Percentiles rank a stretch among this genome's conserved stretches.
Conservation (phyloP, 139 green algal genomes). For the Coelastrella sp. region DNA sequence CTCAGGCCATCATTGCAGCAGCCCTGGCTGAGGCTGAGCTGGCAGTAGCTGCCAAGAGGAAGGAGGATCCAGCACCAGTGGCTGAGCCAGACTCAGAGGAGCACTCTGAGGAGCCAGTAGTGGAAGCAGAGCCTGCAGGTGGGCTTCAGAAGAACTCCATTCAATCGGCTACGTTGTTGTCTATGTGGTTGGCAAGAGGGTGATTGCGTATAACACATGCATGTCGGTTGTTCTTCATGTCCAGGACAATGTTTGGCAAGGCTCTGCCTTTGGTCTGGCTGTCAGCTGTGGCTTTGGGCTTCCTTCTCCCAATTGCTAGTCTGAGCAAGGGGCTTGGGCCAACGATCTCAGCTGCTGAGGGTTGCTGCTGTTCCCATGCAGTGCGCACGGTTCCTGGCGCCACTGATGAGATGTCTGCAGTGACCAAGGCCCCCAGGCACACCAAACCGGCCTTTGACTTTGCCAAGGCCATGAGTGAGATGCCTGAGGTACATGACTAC, state of each 20-base stretch:
- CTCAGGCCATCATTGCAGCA: conserved; percentile 59
- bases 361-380: neutral
- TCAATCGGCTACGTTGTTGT: neutral
- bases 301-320: too few relatives aligned
- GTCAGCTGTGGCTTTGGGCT: too few relatives aligned
- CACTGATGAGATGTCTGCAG: conserved; percentile 34
- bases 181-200: too few relatives aligned
- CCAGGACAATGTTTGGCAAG: too few relatives aligned
- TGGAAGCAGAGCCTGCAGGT: conserved; percentile 5
- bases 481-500: conserved; percentile 54
- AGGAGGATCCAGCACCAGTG: conserved; percentile 29
- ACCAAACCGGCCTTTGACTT: neutral
- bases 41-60: conserved; percentile 27
- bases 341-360: too few relatives aligned
- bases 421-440: neutral
- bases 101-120: conserved; percentile 40
- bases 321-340: neutral
- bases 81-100: conserved; percentile 10
- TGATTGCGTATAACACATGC: too few relatives aligned
- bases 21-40: conserved; percentile 50
- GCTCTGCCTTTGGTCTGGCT: too few relatives aligned
- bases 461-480: conserved; percentile 55
- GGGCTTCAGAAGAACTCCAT: neutral
- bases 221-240: too few relatives aligned
- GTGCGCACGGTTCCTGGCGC: conserved; percentile 38